A percentile compares a stretch with the other conserved stretches of the same genome.
Evolutionary conservation across 345 rosid species (phyloP).

Genomic region (Arabis alpina): DNA sequence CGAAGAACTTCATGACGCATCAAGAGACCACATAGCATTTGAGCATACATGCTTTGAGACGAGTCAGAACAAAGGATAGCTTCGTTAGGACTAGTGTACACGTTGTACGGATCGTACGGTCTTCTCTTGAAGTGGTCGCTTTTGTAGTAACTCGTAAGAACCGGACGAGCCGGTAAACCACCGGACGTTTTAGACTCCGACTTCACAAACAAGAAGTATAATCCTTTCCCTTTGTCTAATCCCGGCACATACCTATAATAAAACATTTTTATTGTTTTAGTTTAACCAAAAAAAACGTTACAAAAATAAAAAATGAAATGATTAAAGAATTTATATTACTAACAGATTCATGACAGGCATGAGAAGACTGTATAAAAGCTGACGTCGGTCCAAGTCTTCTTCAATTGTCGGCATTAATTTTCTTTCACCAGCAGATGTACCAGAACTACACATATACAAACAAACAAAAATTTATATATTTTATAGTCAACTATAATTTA

Average conservation of each 20-base stretch:
- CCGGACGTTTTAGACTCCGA: slow-evolving; percentile 82
- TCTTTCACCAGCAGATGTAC: slow-evolving; percentile 97
- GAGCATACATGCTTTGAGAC: slow-evolving; percentile 89
- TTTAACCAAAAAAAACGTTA: not conserved
- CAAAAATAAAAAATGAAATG: not conserved
- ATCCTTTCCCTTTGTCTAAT: slow-evolving; percentile 86
- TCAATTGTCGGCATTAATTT: slow-evolving; percentile 89
- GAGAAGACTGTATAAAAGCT: slow-evolving; percentile 73
- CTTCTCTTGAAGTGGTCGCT: slow-evolving; percentile 78
- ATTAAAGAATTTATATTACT: slow-evolving; percentile 27
- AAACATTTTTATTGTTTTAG: not conserved
- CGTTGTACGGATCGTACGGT: slow-evolving; percentile 80
- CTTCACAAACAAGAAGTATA: slow-evolving; percentile 81
- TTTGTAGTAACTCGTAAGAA: slow-evolving; percentile 90
- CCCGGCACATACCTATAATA: slow-evolving; percentile 70
- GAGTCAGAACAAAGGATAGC: slow-evolving; percentile 85
- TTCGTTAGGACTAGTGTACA: slow-evolving; percentile 85
- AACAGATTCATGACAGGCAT: slow-evolving; percentile 95
- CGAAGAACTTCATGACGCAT: slow-evolving; percentile 77
- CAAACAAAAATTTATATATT: not conserved
- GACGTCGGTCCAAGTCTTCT: slow-evolving; percentile 84
- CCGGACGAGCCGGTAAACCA: slow-evolving; percentile 89
- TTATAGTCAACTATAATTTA: not conserved
- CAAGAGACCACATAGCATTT: slow-evolving; percentile 86
- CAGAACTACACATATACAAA: slow-evolving; percentile 61